Base-by-base conservation (phyloP, 2,329 filamentous ascomycete genomes). In the Akanthomyces dipterigenus region DNA sequence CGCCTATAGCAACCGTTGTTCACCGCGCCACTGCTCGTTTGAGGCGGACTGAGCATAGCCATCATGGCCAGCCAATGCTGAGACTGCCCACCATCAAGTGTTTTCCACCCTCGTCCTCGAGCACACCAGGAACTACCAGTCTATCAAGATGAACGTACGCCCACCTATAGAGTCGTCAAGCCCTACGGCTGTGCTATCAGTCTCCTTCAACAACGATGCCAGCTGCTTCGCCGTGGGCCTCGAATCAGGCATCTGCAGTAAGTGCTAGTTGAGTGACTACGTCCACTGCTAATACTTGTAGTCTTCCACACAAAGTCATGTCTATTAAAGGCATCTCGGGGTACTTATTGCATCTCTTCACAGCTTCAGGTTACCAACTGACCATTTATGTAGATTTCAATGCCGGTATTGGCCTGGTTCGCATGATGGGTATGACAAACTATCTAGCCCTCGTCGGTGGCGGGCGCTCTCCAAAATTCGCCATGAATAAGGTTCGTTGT, bases 381-480 rank as follows among this genome's bases (percentile, higher is more conserved):
- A 60, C 26, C 14, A 8, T 12, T 16, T 38, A 16, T 46, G 14
- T 64, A 88, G 88, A 90, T 68, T 91, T 92, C 77, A 90, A 89
- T 71, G 90, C 88, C 20, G 91, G 92, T 51, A 86, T 96, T 65
- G 90, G 89, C 45, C 80, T 91, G 45, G 90, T 88, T 28, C 88
- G 92, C 73, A 95, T 96, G 90, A 87, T 96, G 72, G 90, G 89
- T 49, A 89, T 87, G 67, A 87, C 90, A 58, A 93, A 93, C 76
- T 96, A 93, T 72, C 81, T 97, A 40, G 93, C 91, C 31, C 82
- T 98, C 11, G 91, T 97, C 60, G 93, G 93, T 65, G 93, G 93
- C 67, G 92, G 95, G 54, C 89, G 84, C 68, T 86, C 87, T 63
- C 91, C 93, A 58, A 93, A 93, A 70, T 95, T 91, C 68, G 87